Percentiles rank a stretch among this genome's conserved stretches.
phyloP scores from a whole-genome alignment of 345 rosid genomes.

The Dovyalis caffra region DNA sequence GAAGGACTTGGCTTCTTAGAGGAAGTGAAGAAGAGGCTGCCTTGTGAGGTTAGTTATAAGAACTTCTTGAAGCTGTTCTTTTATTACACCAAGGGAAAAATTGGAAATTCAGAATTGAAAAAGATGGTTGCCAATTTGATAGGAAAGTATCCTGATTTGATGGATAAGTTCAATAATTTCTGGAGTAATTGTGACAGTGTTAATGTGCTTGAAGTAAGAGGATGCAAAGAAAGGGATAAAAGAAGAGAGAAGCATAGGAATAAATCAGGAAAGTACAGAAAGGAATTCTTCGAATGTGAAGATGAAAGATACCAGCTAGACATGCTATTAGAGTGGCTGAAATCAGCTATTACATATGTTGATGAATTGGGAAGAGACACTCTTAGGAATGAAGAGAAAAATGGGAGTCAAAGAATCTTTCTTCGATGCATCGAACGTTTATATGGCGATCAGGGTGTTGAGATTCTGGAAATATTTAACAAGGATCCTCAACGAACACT shows the following conservation, averaged over 20 bases:
- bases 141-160: not conserved
- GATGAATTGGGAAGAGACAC: not conserved
- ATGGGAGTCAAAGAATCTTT: not conserved
- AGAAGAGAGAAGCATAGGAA: not conserved
- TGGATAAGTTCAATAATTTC: not conserved
- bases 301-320: not conserved
- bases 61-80: not conserved
- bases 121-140: not conserved
- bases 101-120: not conserved
- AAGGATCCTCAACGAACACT: constrained; percentile 68
- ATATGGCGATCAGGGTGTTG: constrained; percentile 95
- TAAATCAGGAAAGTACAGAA: too few relatives aligned
- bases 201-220: not conserved
- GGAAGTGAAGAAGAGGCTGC: not conserved
- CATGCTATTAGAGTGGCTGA: not conserved
- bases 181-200: not conserved
- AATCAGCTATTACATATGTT: not conserved
- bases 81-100: not conserved
- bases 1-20: not conserved
- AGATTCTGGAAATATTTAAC: constrained; percentile 69
- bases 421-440: constrained; percentile 80
- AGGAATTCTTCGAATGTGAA: not conserved
- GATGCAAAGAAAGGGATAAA: not conserved
- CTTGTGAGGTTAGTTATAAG: not conserved
- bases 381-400: not conserved